Percentiles rank a stretch among this genome's conserved stretches.
phyloP scores from a whole-genome alignment of 169 alveolate species.

The Neospora caninum region DNA sequence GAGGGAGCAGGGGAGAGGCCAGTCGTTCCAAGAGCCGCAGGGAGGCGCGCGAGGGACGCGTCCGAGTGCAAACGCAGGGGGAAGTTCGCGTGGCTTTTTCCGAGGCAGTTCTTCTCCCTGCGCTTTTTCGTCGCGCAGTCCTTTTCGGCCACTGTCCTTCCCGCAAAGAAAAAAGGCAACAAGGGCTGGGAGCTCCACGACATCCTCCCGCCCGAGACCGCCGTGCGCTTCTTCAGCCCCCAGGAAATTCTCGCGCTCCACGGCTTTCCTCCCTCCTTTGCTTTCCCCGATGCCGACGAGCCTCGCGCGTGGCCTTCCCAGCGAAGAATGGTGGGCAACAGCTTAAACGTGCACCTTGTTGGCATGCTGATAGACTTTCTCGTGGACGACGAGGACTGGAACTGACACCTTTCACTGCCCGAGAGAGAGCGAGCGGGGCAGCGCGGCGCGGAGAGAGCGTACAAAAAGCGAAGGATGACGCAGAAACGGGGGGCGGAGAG shows the following conservation, averaged over 20 bases:
- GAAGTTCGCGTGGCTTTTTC: neutral
- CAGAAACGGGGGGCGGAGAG: too few relatives aligned
- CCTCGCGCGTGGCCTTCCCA: slow-evolving; percentile 5
- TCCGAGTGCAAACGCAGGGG: neutral
- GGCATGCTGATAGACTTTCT: slow-evolving; percentile 47
- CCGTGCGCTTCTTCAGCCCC: slow-evolving; percentile 30
- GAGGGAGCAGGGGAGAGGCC: neutral
- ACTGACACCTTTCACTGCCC: neutral
- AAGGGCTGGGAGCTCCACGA: slow-evolving; percentile 49
- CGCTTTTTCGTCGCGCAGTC: neutral
- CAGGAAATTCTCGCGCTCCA: slow-evolving; percentile 32
- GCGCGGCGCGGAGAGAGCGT: too few relatives aligned
- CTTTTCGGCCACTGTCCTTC: too few relatives aligned
- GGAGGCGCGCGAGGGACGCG: neutral
- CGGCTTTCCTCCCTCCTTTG: slow-evolving; percentile 34
- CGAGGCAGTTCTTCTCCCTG: neutral
- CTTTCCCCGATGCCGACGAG: neutral
- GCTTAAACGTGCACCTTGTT: slow-evolving; percentile 35
- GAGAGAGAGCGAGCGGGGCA: too few relatives aligned
- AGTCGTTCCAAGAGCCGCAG: neutral
- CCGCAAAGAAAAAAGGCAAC: neutral
- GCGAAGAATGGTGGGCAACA: slow-evolving; percentile 41
- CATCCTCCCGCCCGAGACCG: neutral
- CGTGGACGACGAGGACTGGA: slow-evolving; percentile 27
- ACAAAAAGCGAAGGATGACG: too few relatives aligned